phyloP scores from a whole-genome alignment of 139 green algal genomes.

The Chlamydomonas sphaeroides region DNA sequence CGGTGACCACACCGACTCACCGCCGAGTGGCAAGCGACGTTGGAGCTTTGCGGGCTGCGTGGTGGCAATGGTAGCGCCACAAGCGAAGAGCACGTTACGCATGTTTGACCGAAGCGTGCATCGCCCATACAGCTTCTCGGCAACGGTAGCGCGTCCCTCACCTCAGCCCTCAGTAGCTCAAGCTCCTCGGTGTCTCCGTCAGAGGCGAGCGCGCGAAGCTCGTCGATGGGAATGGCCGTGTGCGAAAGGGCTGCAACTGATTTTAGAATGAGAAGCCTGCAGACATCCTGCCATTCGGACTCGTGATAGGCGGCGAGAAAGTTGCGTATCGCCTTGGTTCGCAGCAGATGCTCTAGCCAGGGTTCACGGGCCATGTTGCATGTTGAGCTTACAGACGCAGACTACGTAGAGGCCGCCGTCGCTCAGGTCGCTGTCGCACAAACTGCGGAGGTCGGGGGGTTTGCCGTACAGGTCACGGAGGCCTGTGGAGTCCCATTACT shows the following conservation, averaged over 20 bases:
- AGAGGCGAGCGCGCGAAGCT: not conserved
- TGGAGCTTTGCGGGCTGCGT: too few species aligned
- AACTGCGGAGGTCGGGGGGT: too few species aligned
- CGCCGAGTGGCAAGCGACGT: too few species aligned
- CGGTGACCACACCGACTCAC: too few species aligned
- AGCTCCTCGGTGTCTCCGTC: not conserved
- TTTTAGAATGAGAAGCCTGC: slow-evolving; percentile 16
- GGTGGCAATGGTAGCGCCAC: too few species aligned
- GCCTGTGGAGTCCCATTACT: too few species aligned
- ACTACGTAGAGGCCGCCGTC: too few species aligned
- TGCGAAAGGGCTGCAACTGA: not conserved
- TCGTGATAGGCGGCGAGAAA: slow-evolving; percentile 15
- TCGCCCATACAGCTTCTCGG: not conserved
- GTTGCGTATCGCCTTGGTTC: slow-evolving; percentile 20
- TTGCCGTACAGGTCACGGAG: too few species aligned
- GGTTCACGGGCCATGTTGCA: not conserved
- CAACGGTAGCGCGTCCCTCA: not conserved
- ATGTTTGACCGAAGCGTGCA: too few species aligned
- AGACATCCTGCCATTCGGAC: slow-evolving; percentile 18
- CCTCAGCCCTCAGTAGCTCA: not conserved
- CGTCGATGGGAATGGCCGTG: not conserved
- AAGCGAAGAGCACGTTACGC: too few species aligned
- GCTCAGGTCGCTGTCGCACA: too few species aligned
- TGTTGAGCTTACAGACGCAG: too few species aligned
- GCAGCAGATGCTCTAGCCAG: slow-evolving; percentile 22